Evolutionary conservation across 345 rosid species (phyloP).

Genomic region (Eucalyptus melliodora): DNA sequence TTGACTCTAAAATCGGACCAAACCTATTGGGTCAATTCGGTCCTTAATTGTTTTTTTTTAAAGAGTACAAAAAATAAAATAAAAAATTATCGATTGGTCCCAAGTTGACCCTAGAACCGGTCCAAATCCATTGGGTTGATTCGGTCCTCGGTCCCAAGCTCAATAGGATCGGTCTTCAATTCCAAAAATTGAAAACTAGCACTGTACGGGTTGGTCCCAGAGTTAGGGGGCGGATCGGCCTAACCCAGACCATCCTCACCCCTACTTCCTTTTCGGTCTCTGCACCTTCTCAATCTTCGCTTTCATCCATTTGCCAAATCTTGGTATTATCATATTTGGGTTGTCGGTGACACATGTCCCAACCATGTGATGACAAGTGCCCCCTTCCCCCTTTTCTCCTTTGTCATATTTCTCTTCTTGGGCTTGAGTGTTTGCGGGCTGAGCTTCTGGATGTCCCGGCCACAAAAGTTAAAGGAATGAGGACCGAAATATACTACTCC

Average conservation of each 20-base stretch:
- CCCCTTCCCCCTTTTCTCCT: neutral
- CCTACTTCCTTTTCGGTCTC: neutral
- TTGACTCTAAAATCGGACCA: too few relatives aligned
- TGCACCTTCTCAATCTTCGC: neutral
- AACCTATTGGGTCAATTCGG: too few relatives aligned
- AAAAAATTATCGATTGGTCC: too few relatives aligned
- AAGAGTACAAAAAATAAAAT: too few relatives aligned
- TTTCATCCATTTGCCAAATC: neutral
- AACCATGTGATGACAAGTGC: neutral
- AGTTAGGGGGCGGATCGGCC: too few relatives aligned
- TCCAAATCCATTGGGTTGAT: too few relatives aligned
- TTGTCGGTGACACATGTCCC: neutral
- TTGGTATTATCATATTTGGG: neutral
- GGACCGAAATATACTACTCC: neutral
- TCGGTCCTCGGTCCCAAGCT: rapidly evolving
- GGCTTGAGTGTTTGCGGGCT: neutral
- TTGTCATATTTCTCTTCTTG: neutral
- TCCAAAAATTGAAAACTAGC: rapidly evolving
- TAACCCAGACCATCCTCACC: rapidly evolving
- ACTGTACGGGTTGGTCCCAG: rapidly evolving
- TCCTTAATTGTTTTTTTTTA: too few relatives aligned
- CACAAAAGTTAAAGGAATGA: neutral
- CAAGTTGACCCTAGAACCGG: rapidly evolving
- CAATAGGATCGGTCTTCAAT: too few relatives aligned
- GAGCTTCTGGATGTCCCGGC: neutral